Percentiles rank a stretch among this genome's conserved stretches.
Evolutionary conservation across 2,329 filamentous ascomycete species (phyloP).

Genomic region (Arthrinium phaeospermum): DNA sequence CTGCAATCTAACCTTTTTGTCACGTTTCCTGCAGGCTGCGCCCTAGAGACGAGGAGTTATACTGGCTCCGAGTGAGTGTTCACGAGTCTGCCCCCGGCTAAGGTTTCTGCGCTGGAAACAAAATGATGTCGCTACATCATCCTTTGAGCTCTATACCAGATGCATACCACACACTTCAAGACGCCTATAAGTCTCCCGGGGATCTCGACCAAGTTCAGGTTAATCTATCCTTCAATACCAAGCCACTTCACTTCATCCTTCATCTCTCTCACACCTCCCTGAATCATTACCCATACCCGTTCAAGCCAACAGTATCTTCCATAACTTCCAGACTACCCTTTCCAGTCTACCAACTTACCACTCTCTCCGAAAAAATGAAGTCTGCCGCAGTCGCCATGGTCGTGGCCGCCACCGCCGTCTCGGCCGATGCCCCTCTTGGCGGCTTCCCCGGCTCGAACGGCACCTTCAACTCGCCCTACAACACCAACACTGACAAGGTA

Average conservation of each 20-base stretch:
- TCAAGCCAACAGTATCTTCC: not conserved
- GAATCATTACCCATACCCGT: not conserved
- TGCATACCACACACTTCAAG: not conserved
- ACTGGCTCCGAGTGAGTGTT: not conserved
- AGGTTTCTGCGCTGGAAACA: not conserved
- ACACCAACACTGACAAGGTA: not conserved
- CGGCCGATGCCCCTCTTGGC: not conserved
- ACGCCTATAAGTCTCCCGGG: not conserved
- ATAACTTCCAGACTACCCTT: not conserved
- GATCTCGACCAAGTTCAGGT: not conserved
- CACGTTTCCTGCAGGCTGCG: not conserved
- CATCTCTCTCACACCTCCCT: not conserved
- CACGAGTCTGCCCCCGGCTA: not conserved
- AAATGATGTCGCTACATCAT: slow-evolving; percentile 9
- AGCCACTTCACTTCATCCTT: not conserved
- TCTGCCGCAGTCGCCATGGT: not conserved
- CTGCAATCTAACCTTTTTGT: not conserved
- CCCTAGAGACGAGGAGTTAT: not conserved
- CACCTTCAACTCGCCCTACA: not conserved
- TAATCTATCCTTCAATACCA: not conserved
- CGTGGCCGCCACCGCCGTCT: not conserved
- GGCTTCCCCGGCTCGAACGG: not conserved
- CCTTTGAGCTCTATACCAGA: not conserved
- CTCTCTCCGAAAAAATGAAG: not conserved
- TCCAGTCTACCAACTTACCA: not conserved